Base-by-base conservation (phyloP, 345 rosid species). In the Lenwebbia sp. region DNA sequence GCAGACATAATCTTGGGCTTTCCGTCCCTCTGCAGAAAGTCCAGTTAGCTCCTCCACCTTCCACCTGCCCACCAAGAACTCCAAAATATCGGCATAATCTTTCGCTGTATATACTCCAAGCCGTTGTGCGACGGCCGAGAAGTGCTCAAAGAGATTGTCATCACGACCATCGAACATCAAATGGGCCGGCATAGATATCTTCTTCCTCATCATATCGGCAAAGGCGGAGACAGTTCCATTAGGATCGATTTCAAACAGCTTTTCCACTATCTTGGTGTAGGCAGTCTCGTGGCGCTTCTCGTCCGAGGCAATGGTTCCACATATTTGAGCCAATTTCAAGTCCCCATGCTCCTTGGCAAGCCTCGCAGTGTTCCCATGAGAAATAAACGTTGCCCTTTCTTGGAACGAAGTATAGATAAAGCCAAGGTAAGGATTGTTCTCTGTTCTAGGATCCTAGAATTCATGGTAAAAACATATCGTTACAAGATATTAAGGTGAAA, bases 271-370 rank as follows among this genome's bases (percentile, higher is more conserved):
- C 93, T 94, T 94, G 84, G 96, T 94, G 92, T 96, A 96, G 33
- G 99, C 99, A 2, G 96, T 95, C 88, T 96, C 99, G 22, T 96
- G 99, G 70, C 99, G 98, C 92, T 93, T 96, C 90, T 96, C 99
- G 40, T 96, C 99, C 22, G 98, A 86, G 3, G 99, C 99, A 81
- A 96, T 96, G 15, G 88, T 93, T 25, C 99, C 99, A 57, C 99
- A 96, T 83, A 96, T 90, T 82, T 95, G 98, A n/a, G 99, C 99
- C 87, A 97, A 60, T 58, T 94, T 96, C 13, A 92, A 0, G 88
- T 96, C 99, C 5, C 99, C 99, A 9, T 91, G 95, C 47, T 92
- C 93, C 91, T 94, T 97, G 74, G 99, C 99, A 13, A 81, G 99
- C 54, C 98, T 91, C 2, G 99, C 99, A 10, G 99, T 96, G 91